phyloP scores from a whole-genome alignment of 805 yeast genomes.

The Lachancea waltii region DNA sequence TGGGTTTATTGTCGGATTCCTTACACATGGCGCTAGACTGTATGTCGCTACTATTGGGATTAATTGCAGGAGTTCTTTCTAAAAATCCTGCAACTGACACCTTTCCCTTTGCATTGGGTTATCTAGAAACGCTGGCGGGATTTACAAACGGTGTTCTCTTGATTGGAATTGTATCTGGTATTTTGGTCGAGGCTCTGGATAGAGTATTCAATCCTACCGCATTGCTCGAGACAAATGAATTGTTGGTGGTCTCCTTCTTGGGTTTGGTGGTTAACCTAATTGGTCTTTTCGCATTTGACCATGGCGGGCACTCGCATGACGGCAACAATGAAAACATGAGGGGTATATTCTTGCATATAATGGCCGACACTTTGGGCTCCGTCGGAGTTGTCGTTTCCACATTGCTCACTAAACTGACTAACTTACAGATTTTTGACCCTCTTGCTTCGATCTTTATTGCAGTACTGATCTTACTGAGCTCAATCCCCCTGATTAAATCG shows the following conservation, averaged over 20 bases:
- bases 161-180: conserved; percentile 83
- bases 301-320: conserved; percentile 52
- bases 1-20: conserved; percentile 88
- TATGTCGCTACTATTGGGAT: conserved; percentile 79
- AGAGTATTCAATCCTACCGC: conserved; percentile 72
- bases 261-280: conserved; percentile 86
- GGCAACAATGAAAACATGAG: conserved; percentile 65
- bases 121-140: conserved; percentile 89
- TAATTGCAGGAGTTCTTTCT: conserved; percentile 71
- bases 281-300: conserved; percentile 92
- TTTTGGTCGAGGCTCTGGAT: conserved; percentile 78
- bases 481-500: conserved; percentile 76
- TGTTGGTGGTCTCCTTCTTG: conserved; percentile 72
- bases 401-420: conserved; percentile 58
- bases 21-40: conserved; percentile 96
- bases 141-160: conserved; percentile 89
- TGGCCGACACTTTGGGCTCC: conserved; percentile 95
- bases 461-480: conserved; percentile 66
- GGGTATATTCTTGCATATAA: conserved; percentile 86
- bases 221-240: conserved; percentile 73
- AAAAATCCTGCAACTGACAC: conserved; percentile 55
- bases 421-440: conserved; percentile 80
- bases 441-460: conserved; percentile 87
- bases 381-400: conserved; percentile 96
- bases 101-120: conserved; percentile 79